Conservation (phyloP, 352 stramenopile genomes). For the Phytophthora brassicae region DNA sequence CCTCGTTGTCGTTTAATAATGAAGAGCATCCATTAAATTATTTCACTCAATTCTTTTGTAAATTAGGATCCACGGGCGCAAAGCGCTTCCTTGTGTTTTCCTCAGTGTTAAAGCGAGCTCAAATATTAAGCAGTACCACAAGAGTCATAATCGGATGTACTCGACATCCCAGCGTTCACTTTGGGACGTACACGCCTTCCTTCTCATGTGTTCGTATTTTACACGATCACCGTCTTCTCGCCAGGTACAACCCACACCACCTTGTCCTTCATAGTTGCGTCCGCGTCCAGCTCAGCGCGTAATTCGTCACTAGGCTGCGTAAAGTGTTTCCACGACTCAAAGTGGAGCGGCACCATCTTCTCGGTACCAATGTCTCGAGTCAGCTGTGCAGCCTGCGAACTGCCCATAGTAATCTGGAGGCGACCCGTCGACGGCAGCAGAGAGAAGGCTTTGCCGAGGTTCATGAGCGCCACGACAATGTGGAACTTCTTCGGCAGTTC, state of each 20-base stretch:
- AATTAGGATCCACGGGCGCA: too few species aligned
- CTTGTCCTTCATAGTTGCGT: constrained; percentile 28
- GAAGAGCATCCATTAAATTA: too few species aligned
- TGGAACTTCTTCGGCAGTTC: constrained; percentile 33
- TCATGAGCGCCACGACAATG: constrained; percentile 38
- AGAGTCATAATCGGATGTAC: too few species aligned
- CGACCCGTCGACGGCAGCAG: constrained; percentile 10
- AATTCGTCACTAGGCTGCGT: constrained; percentile 7
- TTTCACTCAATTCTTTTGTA: too few species aligned
- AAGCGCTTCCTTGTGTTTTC: too few species aligned
- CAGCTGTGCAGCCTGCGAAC: constrained; percentile 25
- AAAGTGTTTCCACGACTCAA: constrained; percentile 50
- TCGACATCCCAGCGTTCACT: too few species aligned
- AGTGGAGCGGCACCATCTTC: constrained; percentile 45
- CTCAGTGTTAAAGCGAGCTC: too few species aligned
- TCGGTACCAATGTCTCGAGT: constrained; percentile 27
- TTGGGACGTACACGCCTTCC: too few species aligned
- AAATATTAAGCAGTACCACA: too few species aligned
- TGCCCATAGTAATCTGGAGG: constrained; percentile 38
- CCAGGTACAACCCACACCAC: constrained; percentile 25
- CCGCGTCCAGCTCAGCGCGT: constrained; percentile 10
- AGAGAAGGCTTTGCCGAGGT: constrained; percentile 31
- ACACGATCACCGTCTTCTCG: constrained; percentile 21
- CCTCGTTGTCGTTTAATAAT: too few species aligned
- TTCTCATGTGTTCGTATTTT: too few species aligned